Evolutionary conservation across 768 basidiomycete species (phyloP).

Genomic region (Hygrocybe punicea): DNA sequence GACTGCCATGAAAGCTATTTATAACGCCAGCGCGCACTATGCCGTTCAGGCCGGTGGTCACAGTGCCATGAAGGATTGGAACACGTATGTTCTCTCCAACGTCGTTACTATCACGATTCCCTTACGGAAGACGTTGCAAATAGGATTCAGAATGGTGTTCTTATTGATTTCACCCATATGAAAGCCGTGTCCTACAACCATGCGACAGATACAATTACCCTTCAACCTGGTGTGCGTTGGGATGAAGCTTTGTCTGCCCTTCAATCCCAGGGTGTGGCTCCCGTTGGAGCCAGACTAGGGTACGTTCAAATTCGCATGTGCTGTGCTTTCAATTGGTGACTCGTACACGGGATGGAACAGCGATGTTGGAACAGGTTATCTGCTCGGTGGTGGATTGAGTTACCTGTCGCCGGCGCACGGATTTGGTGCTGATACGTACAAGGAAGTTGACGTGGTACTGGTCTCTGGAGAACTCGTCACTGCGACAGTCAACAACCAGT

Average conservation of each 20-base stretch:
- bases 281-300: conserved; percentile 40
- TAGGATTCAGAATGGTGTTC: conserved; percentile 16
- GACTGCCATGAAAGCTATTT: conserved; percentile 38
- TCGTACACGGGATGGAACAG: too few relatives aligned
- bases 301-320: conserved; percentile 10
- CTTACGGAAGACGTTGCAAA: not conserved
- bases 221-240: conserved; percentile 46
- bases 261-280: conserved; percentile 42
- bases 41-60: conserved; percentile 45
- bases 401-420: conserved; percentile 40
- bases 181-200: conserved; percentile 32
- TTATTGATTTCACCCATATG: conserved; percentile 22
- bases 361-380: conserved; percentile 42
- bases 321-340: not conserved
- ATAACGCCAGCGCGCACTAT: conserved; percentile 32
- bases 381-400: conserved; percentile 44
- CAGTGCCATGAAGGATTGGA: conserved; percentile 43
- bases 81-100: conserved; percentile 34
- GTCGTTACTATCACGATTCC: not conserved
- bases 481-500: conserved; percentile 39
- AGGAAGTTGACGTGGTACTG: conserved; percentile 43
- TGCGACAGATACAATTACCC: conserved; percentile 34
- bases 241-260: conserved; percentile 36
- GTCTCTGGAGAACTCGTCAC: conserved; percentile 41
- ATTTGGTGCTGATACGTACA: conserved; percentile 38